Percentiles rank a stretch among this genome's conserved stretches.
Evolutionary conservation across 2,329 filamentous ascomycete genomes (phyloP).

Genomic region (Colletotrichum sp.): DNA sequence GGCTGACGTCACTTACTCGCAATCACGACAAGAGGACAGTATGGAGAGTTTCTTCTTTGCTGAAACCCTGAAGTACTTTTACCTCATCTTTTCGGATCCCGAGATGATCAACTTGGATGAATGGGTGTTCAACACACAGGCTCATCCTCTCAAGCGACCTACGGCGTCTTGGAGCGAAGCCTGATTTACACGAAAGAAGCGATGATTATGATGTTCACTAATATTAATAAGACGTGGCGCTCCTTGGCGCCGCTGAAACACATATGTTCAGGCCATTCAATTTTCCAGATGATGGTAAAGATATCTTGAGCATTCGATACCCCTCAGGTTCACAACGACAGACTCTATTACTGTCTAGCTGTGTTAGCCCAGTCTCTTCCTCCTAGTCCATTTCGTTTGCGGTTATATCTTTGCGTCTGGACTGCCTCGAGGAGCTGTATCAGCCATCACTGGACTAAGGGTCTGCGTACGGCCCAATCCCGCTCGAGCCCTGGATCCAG

Average conservation of each 20-base stretch:
- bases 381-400: not conserved
- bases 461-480: not conserved
- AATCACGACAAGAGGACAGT: conserved; percentile 44
- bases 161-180: not conserved
- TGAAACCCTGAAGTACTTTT: conserved; percentile 80
- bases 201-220: not conserved
- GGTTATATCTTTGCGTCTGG: not conserved
- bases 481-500: not conserved
- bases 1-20: conserved; percentile 50
- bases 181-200: not conserved
- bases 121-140: conserved; percentile 65
- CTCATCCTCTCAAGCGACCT: conserved; percentile 44
- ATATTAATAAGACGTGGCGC: not conserved
- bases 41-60: conserved; percentile 73
- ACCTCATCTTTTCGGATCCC: conserved; percentile 71
- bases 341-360: too few relatives aligned
- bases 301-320: not conserved
- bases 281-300: not conserved
- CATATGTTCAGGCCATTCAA: not conserved
- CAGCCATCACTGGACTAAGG: not conserved
- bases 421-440: not conserved
- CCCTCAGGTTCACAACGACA: not conserved
- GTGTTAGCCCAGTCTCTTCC: not conserved
- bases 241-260: not conserved
- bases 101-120: conserved; percentile 69